These are phyloP conservation scores for Castanea mollissima DNA, from an alignment of 306 rosid species.

Conservation along the genomic window DNA sequence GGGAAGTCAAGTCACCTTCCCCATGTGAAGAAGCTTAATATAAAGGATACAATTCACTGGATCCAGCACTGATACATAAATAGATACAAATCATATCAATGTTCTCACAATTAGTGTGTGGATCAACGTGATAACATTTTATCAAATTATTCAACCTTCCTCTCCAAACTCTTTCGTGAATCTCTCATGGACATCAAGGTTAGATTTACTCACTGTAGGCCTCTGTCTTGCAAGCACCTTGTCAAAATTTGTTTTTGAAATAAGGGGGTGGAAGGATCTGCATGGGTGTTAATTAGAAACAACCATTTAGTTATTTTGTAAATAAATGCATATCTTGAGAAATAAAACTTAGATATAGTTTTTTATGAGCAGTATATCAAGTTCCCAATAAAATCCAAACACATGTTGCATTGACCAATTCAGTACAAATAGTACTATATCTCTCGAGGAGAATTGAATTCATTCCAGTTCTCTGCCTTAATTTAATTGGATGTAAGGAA, in stretches of 20 bases:
- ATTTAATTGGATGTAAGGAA: too few species aligned
- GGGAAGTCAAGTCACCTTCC: slow-evolving; percentile 43
- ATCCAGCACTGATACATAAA: slow-evolving; percentile 32
- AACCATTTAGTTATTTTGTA: slow-evolving; percentile 15
- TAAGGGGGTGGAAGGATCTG: slow-evolving; percentile 96
- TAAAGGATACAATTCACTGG: slow-evolving; percentile 35
- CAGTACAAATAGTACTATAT: too few species aligned
- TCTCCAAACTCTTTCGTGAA: slow-evolving; percentile 96
- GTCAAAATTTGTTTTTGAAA: slow-evolving; percentile 77
- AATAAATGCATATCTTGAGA: background rate
- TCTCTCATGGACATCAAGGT: slow-evolving; percentile 87
- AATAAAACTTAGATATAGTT: too few species aligned
- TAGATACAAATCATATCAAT: slow-evolving; percentile 37
- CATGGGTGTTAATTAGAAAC: slow-evolving; percentile 24
- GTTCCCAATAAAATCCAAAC: too few species aligned
- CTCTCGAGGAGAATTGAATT: too few species aligned
- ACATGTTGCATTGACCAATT: too few species aligned
- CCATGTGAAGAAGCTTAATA: slow-evolving; percentile 25
- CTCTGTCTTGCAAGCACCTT: slow-evolving; percentile 95
- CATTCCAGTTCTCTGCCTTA: too few species aligned
- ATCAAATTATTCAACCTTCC: slow-evolving; percentile 70
- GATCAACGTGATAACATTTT: slow-evolving; percentile 37
- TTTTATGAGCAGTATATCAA: too few species aligned
- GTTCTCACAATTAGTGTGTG: slow-evolving; percentile 23
- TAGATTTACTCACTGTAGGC: slow-evolving; percentile 93